Evolutionary conservation across 2,329 filamentous ascomycete species (phyloP), one percentile per base, ranked within the genome.

Genomic region (Microdochium paspali): DNA sequence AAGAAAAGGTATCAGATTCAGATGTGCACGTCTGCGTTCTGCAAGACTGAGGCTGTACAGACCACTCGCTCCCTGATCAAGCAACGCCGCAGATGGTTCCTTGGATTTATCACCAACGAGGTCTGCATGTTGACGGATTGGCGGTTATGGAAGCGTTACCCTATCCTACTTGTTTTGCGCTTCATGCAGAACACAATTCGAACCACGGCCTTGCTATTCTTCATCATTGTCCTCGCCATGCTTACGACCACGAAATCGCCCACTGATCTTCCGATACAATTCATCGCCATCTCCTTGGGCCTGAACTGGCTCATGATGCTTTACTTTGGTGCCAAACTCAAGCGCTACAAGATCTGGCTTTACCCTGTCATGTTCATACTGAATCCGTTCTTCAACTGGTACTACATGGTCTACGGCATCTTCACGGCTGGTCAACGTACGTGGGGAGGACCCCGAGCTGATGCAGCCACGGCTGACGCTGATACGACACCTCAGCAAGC

Each of bases 301-400:
- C 74, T 97, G 32, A 97, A 97, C 63, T 97, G 91, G 85, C 63
- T 89, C 45, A 79, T 97, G 63, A 97, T 97, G 91, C 71, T 97
- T 51, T 97, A 95, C 70, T 96, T 97, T 64, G 91, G 89, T 23
- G 78, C 84, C 47, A 90, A 88, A 66, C 77, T 97, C 44, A 83
- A 84, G 51, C 80, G 93, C 10, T 96, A 85, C 72, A 97, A 98
- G 72, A 86, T 94, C 52, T 91, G 88, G 84, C 73, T 97, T 5
- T 97, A 97, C 62, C 91, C 91, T 0, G 58, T 97, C 52, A 96
- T 97, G 90, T 97, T 96, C 62, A 69, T 95, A 44, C 66, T 96
- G 53, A 97, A 96, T 61, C 91, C 93, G 1, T 94, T 97, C 61
- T 90, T 96, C 75, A 97, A 97, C 67, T 97, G 91, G 91, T 79